phyloP scores from a whole-genome alignment of 129 eudicot genomes.

The Rutidosis leptorrhynchoides region DNA sequence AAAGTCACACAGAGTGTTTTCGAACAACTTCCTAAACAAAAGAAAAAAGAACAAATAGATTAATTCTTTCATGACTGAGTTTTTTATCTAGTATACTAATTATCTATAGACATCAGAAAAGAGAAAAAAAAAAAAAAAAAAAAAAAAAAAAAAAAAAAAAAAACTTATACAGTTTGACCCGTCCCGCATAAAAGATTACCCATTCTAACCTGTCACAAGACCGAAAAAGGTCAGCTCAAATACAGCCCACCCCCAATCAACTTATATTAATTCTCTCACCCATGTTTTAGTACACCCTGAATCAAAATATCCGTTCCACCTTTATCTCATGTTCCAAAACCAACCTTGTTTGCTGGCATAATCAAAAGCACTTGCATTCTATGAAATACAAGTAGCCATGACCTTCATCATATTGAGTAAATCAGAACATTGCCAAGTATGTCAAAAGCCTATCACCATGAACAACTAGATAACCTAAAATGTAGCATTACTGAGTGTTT shows the following conservation, averaged over 20 bases:
- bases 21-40: neutral
- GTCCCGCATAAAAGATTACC: neutral
- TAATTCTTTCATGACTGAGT: too few relatives aligned
- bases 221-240: neutral
- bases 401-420: neutral
- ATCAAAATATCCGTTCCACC: neutral
- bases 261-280: neutral
- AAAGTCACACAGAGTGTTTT: neutral
- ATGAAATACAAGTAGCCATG: neutral
- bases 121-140: too few relatives aligned
- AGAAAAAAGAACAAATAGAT: too few relatives aligned
- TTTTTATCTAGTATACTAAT: too few relatives aligned
- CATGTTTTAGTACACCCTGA: neutral
- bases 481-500: neutral
- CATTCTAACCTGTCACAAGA: neutral
- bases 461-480: neutral
- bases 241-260: neutral
- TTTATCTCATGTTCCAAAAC: neutral
- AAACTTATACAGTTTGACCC: neutral
- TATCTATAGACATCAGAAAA: neutral
- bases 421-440: neutral
- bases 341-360: neutral
- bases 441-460: neutral
- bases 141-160: too few relatives aligned
- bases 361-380: neutral